phyloP scores from a whole-genome alignment of 1,139 yeast species.

The Saccharomyces hybrid region DNA sequence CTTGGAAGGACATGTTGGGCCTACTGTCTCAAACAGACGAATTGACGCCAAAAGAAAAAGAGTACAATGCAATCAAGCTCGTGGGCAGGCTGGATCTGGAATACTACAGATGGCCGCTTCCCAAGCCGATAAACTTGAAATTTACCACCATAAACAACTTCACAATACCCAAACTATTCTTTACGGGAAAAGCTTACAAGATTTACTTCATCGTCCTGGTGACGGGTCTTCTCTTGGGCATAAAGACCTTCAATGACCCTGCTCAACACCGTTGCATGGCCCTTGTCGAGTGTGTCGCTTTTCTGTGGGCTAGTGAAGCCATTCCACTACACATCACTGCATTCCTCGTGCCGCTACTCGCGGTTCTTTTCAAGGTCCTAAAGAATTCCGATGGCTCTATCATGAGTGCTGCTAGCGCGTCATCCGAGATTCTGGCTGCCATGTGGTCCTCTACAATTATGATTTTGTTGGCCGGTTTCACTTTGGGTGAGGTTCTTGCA shows the following conservation, averaged over 20 bases:
- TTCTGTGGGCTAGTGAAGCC: no score
- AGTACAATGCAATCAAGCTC: conserved; percentile 12
- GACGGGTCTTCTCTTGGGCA: no score
- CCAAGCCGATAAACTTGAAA: conserved; percentile 35
- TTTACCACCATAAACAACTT: conserved; percentile 29
- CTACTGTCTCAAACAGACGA: conserved; percentile 41
- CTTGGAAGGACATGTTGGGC: conserved; percentile 32
- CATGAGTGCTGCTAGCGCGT: conserved; percentile 47
- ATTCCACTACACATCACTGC: conserved; percentile 36
- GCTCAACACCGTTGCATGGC: no score
- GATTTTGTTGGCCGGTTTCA: conserved; percentile 63
- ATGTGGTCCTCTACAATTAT: conserved; percentile 75
- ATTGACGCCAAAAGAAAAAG: conserved; percentile 22
- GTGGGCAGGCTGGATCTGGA: conserved; percentile 25
- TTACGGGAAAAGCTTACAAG: conserved; percentile 24
- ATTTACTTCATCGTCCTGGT: no score
- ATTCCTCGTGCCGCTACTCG: conserved; percentile 48
- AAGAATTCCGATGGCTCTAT: conserved; percentile 47
- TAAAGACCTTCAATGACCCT: no score
- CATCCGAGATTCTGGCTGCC: conserved; percentile 45
- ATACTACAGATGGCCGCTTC: conserved; percentile 27
- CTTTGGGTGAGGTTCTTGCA: conserved; percentile 65
- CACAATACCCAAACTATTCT: conserved; percentile 34
- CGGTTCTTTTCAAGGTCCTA: conserved; percentile 48
- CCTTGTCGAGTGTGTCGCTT: no score